These are phyloP conservation scores for Dimargaris xerosporica DNA, from an alignment of 192 early-diverging fungal genomes.

Conservation along the genomic window DNA sequence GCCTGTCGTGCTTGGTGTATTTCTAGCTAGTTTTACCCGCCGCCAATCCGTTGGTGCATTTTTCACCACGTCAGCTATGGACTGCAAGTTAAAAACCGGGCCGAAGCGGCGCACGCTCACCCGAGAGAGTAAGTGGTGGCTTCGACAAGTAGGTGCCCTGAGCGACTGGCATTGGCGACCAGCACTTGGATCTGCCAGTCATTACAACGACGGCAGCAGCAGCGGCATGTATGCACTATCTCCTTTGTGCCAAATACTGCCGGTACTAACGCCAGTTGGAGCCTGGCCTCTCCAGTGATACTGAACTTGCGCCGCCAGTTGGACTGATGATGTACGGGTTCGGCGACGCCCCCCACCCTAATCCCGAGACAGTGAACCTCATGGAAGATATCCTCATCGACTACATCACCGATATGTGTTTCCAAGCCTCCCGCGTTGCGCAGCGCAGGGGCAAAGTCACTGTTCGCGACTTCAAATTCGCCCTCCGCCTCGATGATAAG, in stretches of 20 bases:
- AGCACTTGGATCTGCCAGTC: too few relatives aligned
- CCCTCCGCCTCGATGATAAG: conserved; percentile 60
- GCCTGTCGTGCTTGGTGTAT: background rate
- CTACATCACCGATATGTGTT: conserved; percentile 60
- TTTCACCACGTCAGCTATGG: background rate
- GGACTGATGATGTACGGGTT: conserved; percentile 74
- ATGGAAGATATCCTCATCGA: conserved; percentile 69
- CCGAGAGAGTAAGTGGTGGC: conserved; percentile 9
- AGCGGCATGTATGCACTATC: too few relatives aligned
- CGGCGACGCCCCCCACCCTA: conserved; percentile 63
- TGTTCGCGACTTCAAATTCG: conserved; percentile 59
- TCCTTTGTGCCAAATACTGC: too few relatives aligned
- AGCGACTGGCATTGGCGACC: too few relatives aligned
- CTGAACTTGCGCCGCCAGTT: too few relatives aligned
- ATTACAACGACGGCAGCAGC: too few relatives aligned
- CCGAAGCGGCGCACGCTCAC: background rate
- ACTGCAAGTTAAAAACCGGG: conserved; percentile 5
- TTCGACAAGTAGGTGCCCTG: too few relatives aligned
- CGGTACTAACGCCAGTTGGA: too few relatives aligned
- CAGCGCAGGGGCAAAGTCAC: conserved; percentile 42
- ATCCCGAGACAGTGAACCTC: conserved; percentile 57
- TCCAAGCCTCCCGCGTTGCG: conserved; percentile 33
- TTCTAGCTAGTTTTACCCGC: background rate
- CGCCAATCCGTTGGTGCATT: background rate
- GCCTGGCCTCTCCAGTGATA: too few relatives aligned